Conservation (phyloP, 495 filamentous ascomycete species). For the Neurospora pannonica region DNA sequence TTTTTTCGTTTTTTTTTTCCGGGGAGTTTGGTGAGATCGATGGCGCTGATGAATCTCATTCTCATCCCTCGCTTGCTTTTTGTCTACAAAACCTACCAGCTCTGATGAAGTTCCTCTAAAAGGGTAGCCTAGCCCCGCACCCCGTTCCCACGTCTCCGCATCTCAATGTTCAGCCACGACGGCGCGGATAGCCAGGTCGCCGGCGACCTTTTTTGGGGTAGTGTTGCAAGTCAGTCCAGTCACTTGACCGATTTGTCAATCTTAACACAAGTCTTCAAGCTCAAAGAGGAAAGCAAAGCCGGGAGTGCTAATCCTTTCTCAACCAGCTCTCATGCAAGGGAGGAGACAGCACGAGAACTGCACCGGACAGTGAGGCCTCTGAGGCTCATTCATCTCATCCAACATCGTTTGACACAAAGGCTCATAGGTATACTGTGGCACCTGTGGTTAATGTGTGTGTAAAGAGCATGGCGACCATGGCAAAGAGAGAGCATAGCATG, state of each 20-base stretch:
- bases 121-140: background rate
- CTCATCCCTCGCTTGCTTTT: background rate
- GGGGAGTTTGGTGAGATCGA: background rate
- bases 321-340: background rate
- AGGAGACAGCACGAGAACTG: background rate
- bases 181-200: background rate
- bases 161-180: background rate
- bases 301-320: background rate
- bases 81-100: background rate
- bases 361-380: background rate
- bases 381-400: background rate
- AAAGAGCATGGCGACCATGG: background rate
- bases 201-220: background rate
- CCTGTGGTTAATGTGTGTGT: background rate
- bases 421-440: background rate
- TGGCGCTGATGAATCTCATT: background rate
- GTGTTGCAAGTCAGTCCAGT: background rate
- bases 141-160: background rate
- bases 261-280: background rate
- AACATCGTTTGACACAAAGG: background rate
- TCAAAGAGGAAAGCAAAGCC: background rate
- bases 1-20: background rate
- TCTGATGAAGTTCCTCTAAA: background rate
- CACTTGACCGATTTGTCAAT: background rate
- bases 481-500: background rate